Conservation (phyloP, 139 green algal species). For the Micractinium conductrix region DNA sequence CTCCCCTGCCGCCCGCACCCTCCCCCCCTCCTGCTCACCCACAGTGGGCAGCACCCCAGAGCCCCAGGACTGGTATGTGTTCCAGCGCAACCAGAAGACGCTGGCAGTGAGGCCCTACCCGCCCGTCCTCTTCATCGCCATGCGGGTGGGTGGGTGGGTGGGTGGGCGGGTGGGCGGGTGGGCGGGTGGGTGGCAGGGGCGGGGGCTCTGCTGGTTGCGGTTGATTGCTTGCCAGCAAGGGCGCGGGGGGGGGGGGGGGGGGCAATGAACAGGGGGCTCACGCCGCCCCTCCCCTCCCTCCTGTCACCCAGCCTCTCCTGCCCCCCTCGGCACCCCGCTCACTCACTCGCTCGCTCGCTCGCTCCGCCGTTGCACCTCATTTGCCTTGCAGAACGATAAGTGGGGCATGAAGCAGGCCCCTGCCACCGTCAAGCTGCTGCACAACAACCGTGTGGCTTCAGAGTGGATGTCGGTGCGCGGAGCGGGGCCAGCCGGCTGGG, state of each 20-base stretch:
- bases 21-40: too few relatives aligned
- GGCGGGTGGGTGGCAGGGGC: background rate
- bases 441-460: background rate
- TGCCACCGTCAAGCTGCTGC: background rate
- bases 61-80: background rate
- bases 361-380: background rate
- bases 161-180: background rate
- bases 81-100: background rate
- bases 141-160: background rate
- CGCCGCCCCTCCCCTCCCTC: too few relatives aligned
- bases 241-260: background rate
- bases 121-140: background rate
- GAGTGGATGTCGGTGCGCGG: background rate
- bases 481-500: too few relatives aligned
- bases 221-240: background rate
- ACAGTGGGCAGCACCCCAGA: background rate
- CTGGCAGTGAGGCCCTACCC: constrained; percentile 7
- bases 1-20: too few relatives aligned
- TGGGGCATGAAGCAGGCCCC: background rate
- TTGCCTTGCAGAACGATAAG: background rate
- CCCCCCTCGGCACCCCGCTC: too few relatives aligned
- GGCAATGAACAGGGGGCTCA: background rate
- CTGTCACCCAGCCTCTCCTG: too few relatives aligned
- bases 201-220: background rate
- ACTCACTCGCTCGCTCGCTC: too few relatives aligned